phyloP scores from a whole-genome alignment of 2,329 filamentous ascomycete genomes.

The Rhexocercosporidium sp. region DNA sequence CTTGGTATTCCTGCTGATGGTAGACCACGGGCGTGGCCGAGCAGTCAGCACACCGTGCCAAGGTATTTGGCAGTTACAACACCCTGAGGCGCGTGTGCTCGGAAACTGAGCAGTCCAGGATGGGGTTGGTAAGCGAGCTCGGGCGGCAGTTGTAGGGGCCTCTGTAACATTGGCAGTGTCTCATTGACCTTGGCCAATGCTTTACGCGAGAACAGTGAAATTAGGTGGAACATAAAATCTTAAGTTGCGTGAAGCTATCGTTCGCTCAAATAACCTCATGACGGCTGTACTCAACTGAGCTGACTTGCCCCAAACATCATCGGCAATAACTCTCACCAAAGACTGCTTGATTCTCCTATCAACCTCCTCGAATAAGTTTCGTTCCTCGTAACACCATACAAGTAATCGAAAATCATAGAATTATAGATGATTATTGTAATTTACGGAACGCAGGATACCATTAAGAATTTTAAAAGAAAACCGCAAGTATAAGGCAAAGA shows the following conservation, averaged over 20 bases:
- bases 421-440: too few species aligned
- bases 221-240: background rate
- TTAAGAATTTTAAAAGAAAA: too few species aligned
- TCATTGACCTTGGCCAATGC: slow-evolving; percentile 10
- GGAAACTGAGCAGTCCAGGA: background rate
- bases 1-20: background rate
- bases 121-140: slow-evolving; percentile 2
- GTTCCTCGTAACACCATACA: slow-evolving; percentile 55
- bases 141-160: background rate
- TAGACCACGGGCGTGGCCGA: background rate
- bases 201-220: background rate
- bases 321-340: slow-evolving; percentile 73
- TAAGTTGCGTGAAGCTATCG: too few species aligned
- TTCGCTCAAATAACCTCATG: background rate
- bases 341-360: slow-evolving; percentile 77
- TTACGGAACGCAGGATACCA: too few species aligned
- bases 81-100: background rate
- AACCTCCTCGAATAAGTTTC: slow-evolving; percentile 71
- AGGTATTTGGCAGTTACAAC: slow-evolving; percentile 12
- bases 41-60: background rate
- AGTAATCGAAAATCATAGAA: too few species aligned
- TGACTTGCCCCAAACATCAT: slow-evolving; percentile 80
- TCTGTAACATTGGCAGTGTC: slow-evolving; percentile 16
- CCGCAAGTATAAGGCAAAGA: too few species aligned
- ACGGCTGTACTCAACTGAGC: slow-evolving; percentile 43